These are phyloP conservation scores for Oryza longistaminata DNA, from an alignment of 176 grass and related monocot species.

Conservation along the genomic window DNA sequence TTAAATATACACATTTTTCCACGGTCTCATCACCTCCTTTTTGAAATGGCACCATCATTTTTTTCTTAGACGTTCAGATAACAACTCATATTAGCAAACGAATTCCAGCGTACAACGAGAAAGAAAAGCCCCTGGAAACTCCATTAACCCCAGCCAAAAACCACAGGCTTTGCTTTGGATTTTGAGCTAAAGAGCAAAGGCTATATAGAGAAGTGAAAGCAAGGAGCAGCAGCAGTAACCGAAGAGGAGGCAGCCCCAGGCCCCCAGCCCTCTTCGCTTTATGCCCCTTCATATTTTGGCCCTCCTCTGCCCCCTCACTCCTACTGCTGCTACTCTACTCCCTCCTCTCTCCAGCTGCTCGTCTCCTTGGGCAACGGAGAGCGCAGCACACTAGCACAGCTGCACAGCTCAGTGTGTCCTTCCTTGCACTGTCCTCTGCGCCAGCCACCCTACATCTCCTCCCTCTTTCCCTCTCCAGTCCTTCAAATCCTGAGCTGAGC, in stretches of 20 bases:
- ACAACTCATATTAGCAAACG: not conserved
- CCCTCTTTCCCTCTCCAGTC: conserved; percentile 30
- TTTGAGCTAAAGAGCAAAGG: conserved; percentile 58
- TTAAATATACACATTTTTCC: too few relatives aligned
- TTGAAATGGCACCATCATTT: not conserved
- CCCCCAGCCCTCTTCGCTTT: conserved; percentile 37
- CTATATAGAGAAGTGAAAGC: conserved; percentile 29
- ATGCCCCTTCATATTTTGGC: conserved; percentile 67
- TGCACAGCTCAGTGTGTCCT: conserved; percentile 25
- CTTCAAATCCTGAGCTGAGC: conserved; percentile 21
- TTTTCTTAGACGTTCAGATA: not conserved
- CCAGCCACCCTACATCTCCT: not conserved
- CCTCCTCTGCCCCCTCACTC: not conserved
- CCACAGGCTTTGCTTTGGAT: conserved; percentile 40
- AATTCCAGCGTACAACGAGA: not conserved
- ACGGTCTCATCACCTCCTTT: too few relatives aligned
- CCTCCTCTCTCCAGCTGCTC: conserved; percentile 3
- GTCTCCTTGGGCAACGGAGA: conserved; percentile 24
- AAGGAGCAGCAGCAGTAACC: not conserved
- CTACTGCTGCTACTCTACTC: not conserved
- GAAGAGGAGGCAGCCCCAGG: not conserved
- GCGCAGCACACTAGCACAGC: not conserved
- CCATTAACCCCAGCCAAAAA: not conserved
- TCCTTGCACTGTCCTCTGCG: not conserved
- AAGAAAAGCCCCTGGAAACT: not conserved